Base-by-base conservation (phyloP, 1,284 basidiomycete species). In the Pseudozyma hubeiensis region DNA sequence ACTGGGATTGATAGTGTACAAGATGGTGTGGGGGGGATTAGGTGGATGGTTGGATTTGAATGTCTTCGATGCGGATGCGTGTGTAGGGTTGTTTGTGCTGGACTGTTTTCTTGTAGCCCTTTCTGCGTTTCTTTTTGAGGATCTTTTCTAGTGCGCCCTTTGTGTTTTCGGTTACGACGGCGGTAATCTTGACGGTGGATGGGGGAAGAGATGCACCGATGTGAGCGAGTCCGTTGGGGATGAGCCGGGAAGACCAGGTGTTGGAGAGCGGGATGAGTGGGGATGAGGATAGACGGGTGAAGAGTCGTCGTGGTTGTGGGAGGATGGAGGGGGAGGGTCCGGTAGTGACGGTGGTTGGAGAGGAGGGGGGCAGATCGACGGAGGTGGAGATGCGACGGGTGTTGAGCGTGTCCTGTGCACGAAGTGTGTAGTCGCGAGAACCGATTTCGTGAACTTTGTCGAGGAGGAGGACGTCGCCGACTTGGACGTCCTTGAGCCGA, bases 111-210 rank as follows among this genome's bases (percentile, higher is more conserved):
- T 89, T 87, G 87, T 98, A 98, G 14, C 95, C 94, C 88, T 98
- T 98, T 90, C 96, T 91, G 85, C 94, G 87, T 88, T 98, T 99
- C 88, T 94, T 96, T 87, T 97, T 97, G 85, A 94, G 89, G 56
- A 93, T 92, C 75, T 88, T 89, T 86, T 96, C 92, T 90, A 98
- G 91, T 51, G 89, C 89, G 16, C 93, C 92, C 86, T 95, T 97
- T 39, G 96, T 98, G 84, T 99, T 94, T 86, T 99, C 96, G 48
- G 98, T 87, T 13, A 99, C 94, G 16, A 94, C 96, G 19, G 94
- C 91, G 69, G 91, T 88, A 44, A 95, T 91, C 64, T 88, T 87
- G 66, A 97, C 90, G 1, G 79, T 69, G 8, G 64, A 52, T 0
- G 51, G 43, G 4, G 66, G 50, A 4, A 84, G 63, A 30, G 60